Evolutionary conservation across 768 basidiomycete species (phyloP).

Genomic region (Porpolomopsis calyptriformis): DNA sequence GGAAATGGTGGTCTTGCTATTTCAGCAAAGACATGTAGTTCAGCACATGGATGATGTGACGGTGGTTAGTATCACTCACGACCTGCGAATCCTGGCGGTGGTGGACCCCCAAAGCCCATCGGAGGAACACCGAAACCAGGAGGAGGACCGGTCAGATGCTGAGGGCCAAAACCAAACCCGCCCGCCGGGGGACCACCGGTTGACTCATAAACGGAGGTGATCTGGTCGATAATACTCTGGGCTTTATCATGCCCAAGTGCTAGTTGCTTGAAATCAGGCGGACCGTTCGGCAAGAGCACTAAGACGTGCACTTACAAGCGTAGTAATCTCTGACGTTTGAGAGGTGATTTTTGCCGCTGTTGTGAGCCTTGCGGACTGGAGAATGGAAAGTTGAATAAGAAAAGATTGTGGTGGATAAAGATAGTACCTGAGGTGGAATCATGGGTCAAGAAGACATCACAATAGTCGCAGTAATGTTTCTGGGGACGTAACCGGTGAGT

Average conservation of each 20-base stretch:
- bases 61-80: constrained; percentile 26
- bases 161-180: constrained; percentile 79
- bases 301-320: constrained; percentile 46
- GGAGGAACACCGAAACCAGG: constrained; percentile 38
- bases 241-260: constrained; percentile 94
- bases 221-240: constrained; percentile 96
- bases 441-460: constrained; percentile 89
- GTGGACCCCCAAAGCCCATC: constrained; percentile 40
- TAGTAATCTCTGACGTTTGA: constrained; percentile 97
- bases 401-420: constrained; percentile 11
- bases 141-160: constrained; percentile 57
- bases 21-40: constrained; percentile 9
- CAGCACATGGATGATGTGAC: constrained; percentile 1
- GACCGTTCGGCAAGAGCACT: not conserved
- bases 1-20: constrained; percentile 63
- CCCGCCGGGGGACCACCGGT: constrained; percentile 80
- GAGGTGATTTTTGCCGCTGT: constrained; percentile 93
- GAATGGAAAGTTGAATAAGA: not conserved
- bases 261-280: constrained; percentile 19
- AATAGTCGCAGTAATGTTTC: constrained; percentile 94
- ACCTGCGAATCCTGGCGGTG: constrained; percentile 43
- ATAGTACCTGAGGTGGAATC: constrained; percentile 86
- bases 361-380: constrained; percentile 93
- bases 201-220: constrained; percentile 85
- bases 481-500: constrained; percentile 19